A percentile compares a stretch with the other conserved stretches of the same genome.
These are phyloP conservation scores for Athelia sp. DNA, from an alignment of 1,284 basidiomycete genomes.

Conservation along the genomic window DNA sequence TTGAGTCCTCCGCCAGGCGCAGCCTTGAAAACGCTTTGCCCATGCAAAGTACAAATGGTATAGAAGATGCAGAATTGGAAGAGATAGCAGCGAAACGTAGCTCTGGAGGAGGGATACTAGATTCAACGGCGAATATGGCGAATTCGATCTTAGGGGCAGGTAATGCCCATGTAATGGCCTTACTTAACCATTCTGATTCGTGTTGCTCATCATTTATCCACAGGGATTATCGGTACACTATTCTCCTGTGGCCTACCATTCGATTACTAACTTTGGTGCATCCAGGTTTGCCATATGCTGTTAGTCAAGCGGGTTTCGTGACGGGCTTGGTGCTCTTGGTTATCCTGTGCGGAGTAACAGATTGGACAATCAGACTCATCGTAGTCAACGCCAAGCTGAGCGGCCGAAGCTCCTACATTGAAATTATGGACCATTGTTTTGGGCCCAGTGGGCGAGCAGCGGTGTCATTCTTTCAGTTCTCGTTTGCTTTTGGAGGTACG, in stretches of 20 bases:
- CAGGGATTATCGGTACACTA: constrained; percentile 81
- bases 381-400: constrained; percentile 95
- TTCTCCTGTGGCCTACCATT: neutral
- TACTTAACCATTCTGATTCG: constrained; percentile 1
- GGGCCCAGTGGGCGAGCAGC: constrained; percentile 84
- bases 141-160: constrained; percentile 97
- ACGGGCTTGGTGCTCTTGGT: constrained; percentile 81
- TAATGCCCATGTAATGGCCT: constrained; percentile 23
- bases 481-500: constrained; percentile 93
- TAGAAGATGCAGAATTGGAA: constrained; percentile 50
- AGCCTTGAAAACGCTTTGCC: constrained; percentile 50
- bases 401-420: constrained; percentile 91
- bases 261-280: neutral
- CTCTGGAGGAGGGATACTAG: constrained; percentile 75
- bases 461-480: constrained; percentile 96
- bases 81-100: constrained; percentile 61
- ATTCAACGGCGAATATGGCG: constrained; percentile 90
- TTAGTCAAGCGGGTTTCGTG: constrained; percentile 91
- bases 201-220: constrained; percentile 10
- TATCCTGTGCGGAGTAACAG: constrained; percentile 79
- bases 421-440: constrained; percentile 95
- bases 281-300: constrained; percentile 84
- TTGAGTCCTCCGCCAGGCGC: constrained; percentile 56
- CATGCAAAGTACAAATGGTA: constrained; percentile 32
- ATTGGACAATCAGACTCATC: constrained; percentile 98